Evolutionary conservation across 805 yeast species (phyloP), one percentile per base, ranked within the genome.

Genomic region (Debaryomyces hansenii): DNA sequence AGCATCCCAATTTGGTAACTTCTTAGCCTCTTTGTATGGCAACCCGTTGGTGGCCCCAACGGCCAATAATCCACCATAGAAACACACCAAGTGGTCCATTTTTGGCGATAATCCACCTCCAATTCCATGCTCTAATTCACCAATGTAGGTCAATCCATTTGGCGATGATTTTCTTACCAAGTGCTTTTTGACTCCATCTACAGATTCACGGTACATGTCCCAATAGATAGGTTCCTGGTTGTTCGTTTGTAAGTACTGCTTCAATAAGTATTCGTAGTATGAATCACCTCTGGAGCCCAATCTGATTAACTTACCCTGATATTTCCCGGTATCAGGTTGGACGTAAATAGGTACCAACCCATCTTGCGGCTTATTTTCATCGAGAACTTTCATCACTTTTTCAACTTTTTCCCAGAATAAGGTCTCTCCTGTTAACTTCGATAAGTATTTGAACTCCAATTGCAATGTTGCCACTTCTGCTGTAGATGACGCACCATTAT

Each of bases 61-160:
- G 0, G 96, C 94, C 50, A 91, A 77, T 50, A 87, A 75, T 0
- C 97, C 97, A 46, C 96, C 96, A 60, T 87, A 80, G 66, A 90
- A 90, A 64, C 97, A 91, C 20, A 90, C 97, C 49, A 89, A 71
- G 66, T 91, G 97, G 62, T 91, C 97, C 96, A 91, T 88, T 60
- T 89, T 90, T 14, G 82, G 70, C 12, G 85, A 79, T 12, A 85
- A 63, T 2, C 72, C 67, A 0, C 85, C 83, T 5, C 64, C 67
- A n/a, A 88, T 56, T 9, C 97, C 97, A 24, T 64, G 54, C 18
- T 85, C 87, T 42, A 81, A 75, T 63, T 91, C 97, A 9, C 96
- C 96, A 47, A 90, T 74, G 58, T 75, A 91, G 0, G 85, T 75
- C 20, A 86, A 69, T 1, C 78, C 77, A 54, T 67, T 78, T 4